Evolutionary conservation across 805 yeast species (phyloP).

Genomic region (Priceomyces melissophilus): DNA sequence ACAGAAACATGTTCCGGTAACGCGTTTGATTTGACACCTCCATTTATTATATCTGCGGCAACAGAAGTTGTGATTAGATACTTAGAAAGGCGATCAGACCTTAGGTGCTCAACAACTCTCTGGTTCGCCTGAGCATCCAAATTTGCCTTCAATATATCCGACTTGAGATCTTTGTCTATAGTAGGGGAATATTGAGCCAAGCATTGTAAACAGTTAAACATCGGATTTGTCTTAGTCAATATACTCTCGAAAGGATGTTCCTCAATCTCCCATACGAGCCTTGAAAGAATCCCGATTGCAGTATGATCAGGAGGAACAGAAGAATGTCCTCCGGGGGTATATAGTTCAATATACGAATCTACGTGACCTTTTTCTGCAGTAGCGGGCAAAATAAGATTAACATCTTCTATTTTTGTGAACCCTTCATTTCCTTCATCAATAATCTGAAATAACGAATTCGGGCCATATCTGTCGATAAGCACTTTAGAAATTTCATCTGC

Average conservation of each 20-base stretch:
- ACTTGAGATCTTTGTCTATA: slow-evolving; percentile 29
- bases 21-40: slow-evolving; percentile 51
- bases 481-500: slow-evolving; percentile 32
- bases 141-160: slow-evolving; percentile 38
- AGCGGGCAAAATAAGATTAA: slow-evolving; percentile 42
- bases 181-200: slow-evolving; percentile 41
- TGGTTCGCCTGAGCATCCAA: slow-evolving; percentile 33
- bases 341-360: slow-evolving; percentile 37
- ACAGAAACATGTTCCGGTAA: slow-evolving; percentile 47
- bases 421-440: slow-evolving; percentile 41
- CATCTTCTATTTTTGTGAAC: slow-evolving; percentile 24
- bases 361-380: slow-evolving; percentile 49
- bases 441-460: slow-evolving; percentile 40
- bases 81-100: slow-evolving; percentile 22
- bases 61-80: slow-evolving; percentile 45
- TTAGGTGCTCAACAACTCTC: slow-evolving; percentile 32
- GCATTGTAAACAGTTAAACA: slow-evolving; percentile 42
- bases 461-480: slow-evolving; percentile 37
- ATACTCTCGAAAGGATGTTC: slow-evolving; percentile 32
- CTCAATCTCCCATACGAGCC: slow-evolving; percentile 38
- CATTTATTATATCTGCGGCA: slow-evolving; percentile 44
- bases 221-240: slow-evolving; percentile 42
- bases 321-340: slow-evolving; percentile 51
- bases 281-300: slow-evolving; percentile 44
- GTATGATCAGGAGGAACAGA: slow-evolving; percentile 50